Evolutionary conservation across 208 protist species (phyloP).

Genomic region (Phytomonas serpens): DNA sequence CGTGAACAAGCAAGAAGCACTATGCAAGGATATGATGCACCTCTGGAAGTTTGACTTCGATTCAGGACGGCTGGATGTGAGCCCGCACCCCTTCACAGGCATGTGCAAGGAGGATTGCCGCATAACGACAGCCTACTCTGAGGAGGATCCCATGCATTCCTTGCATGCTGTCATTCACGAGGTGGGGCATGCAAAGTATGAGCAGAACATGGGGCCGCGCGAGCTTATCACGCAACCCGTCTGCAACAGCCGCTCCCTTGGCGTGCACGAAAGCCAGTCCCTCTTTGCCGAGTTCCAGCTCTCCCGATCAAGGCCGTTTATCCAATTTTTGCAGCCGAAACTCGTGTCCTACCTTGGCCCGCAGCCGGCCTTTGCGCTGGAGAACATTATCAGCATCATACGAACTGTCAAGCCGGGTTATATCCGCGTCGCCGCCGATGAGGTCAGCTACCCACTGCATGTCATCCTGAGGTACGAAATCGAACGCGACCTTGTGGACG

Average conservation of each 20-base stretch:
- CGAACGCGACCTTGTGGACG: constrained; percentile 77
- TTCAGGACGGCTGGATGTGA: constrained; percentile 71
- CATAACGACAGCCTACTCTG: constrained; percentile 79
- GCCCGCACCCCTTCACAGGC: constrained; percentile 84
- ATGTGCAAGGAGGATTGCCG: constrained; percentile 74
- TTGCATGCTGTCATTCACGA: constrained; percentile 81
- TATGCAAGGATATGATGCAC: constrained; percentile 45
- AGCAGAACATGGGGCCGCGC: constrained; percentile 71
- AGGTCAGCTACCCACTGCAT: constrained; percentile 88
- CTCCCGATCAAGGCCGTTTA: constrained; percentile 42
- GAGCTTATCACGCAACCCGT: constrained; percentile 57
- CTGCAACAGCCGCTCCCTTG: constrained; percentile 50
- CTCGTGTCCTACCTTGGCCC: constrained; percentile 37
- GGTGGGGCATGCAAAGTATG: constrained; percentile 86
- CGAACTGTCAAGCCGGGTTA: constrained; percentile 55
- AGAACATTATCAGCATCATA: constrained; percentile 40
- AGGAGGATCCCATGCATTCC: constrained; percentile 34
- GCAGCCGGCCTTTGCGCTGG: constrained; percentile 33
- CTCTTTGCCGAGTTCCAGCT: constrained; percentile 83
- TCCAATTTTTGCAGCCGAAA: constrained; percentile 39
- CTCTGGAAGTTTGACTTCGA: constrained; percentile 80
- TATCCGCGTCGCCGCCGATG: constrained; percentile 83
- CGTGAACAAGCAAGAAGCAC: constrained; percentile 39
- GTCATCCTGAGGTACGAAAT: constrained; percentile 89
- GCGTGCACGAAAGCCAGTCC: constrained; percentile 87